Base-by-base conservation (phyloP, 2,329 filamentous ascomycete species). In the Aspergillus felis region DNA sequence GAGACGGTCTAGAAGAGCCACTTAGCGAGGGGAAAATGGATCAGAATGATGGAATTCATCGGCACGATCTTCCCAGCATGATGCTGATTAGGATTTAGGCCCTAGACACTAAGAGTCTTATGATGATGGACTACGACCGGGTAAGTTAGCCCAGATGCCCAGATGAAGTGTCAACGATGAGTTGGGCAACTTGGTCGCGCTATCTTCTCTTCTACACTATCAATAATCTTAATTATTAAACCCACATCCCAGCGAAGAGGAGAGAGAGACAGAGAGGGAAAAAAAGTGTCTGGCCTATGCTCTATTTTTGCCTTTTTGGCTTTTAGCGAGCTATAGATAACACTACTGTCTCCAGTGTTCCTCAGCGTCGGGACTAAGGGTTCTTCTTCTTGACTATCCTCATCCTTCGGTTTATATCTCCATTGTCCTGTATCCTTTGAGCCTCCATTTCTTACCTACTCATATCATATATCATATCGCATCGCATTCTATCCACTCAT, bases 401-500 rank as follows among this genome's bases (percentile, higher is more conserved):
- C 47, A 52, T 51, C 48, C 51, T 46, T 38, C 38, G 28, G 35
- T 51, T 51, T 9, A 50, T 35, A 14, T 14, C 25, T 53, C 55
- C 55, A 25, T 28, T 38, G 50, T 50, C 32, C 10, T 22, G 24
- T 56, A 32, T 46, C 44, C 28, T 38, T 54, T 55, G 10, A 29
- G n/a, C 14, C 29, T 44, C 9, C 24, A 51, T 29, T 50, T 28
- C 28, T 14, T 22, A 55, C 50, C 44, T 53, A 55, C 53, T 59
- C 44, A 24, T 14, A 22, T 2, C 44, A 47, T 27, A 27, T 47
- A 24, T 47, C 44, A 5, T 17, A 25, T 57, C 44, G 44, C 12
- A 12, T 22, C 24, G 1, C 14, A 24, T 47, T 24, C 17, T 53
- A 55, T 68, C 56, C 54, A 62, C 66, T 54, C 69, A 97, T 97